phyloP scores from a whole-genome alignment of 306 rosid species.

The Cucumis sativus region Cucumber_9930_V3 NC_026657.2:9493001-9493500 shows the following conservation, averaged over 20 bases:
- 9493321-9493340: background rate
- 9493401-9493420: background rate
- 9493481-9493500: too few relatives aligned
- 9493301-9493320: background rate
- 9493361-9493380: background rate
- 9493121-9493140: background rate
- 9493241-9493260: background rate
- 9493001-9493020: background rate
- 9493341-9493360: background rate
- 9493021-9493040: background rate
- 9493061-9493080: background rate
- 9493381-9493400: background rate
- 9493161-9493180: background rate
- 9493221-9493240: background rate
- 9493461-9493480: too few relatives aligned
- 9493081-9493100: background rate
- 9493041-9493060: background rate
- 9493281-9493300: too few relatives aligned
- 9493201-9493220: background rate
- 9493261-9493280: background rate
- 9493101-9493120: background rate
- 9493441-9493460: background rate
- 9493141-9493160: background rate
- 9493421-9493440: background rate
- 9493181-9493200: background rate